These are phyloP conservation scores for Pythium guiyangense DNA, from an alignment of 352 stramenopile species.

Conservation along the genomic window DNA sequence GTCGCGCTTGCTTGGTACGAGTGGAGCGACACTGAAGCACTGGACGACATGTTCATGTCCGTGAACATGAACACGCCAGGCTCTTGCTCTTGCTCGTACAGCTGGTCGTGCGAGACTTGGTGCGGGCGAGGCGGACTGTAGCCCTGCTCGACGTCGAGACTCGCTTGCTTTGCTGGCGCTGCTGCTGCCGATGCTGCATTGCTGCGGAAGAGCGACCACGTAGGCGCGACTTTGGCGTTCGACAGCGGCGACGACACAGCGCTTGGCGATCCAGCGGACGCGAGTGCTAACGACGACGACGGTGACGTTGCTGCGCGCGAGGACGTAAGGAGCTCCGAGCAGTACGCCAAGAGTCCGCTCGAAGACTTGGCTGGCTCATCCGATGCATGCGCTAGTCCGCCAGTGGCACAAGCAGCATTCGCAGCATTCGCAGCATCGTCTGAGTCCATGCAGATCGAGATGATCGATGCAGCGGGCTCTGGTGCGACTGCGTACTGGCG, in stretches of 20 bases:
- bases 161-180: not conserved
- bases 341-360: conserved; percentile 31
- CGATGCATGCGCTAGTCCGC: not conserved
- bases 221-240: not conserved
- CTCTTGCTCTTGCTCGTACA: too few species aligned
- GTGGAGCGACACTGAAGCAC: too few species aligned
- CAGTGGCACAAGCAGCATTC: too few species aligned
- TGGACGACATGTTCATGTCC: too few species aligned
- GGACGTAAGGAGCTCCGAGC: conserved; percentile 29
- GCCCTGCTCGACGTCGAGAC: not conserved
- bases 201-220: not conserved
- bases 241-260: not conserved
- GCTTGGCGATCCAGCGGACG: not conserved
- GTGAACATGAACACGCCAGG: too few species aligned
- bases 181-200: too few species aligned
- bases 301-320: conserved; percentile 13
- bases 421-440: not conserved
- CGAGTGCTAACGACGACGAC: too few species aligned
- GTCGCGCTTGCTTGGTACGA: too few species aligned
- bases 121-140: not conserved
- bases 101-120: too few species aligned
- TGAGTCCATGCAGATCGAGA: not conserved
- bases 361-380: conserved; percentile 9
- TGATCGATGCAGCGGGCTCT: not conserved
- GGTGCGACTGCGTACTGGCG: not conserved